A percentile compares a stretch with the other conserved stretches of the same genome.
These are phyloP conservation scores for Porodaedalea pini DNA, from an alignment of 1,284 basidiomycete species.

Conservation along the genomic window DNA sequence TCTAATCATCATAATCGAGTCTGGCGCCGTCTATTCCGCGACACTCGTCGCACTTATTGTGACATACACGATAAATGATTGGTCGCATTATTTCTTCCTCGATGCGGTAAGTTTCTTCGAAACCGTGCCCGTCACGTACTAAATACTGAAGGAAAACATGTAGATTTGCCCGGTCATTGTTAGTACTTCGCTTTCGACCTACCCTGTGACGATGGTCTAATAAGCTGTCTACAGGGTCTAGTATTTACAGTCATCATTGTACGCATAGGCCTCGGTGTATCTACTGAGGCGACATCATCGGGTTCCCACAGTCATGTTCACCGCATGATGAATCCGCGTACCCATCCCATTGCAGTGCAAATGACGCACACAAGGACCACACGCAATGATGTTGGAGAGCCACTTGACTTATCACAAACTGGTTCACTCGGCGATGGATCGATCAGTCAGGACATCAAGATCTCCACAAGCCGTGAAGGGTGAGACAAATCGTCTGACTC, in stretches of 20 bases:
- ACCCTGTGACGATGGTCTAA: not conserved
- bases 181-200: conserved; percentile 14
- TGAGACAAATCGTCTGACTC: not conserved
- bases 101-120: conserved; percentile 32
- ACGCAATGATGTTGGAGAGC: not conserved
- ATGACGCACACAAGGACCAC: not conserved
- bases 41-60: conserved; percentile 34
- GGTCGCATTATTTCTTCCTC: conserved; percentile 38
- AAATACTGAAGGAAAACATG: not conserved
- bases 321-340: not conserved
- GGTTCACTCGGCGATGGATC: not conserved
- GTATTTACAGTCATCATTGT: conserved; percentile 37
- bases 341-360: not conserved
- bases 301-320: not conserved
- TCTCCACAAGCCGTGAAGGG: not conserved
- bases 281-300: conserved; percentile 13
- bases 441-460: conserved; percentile 6
- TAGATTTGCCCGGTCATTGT: conserved; percentile 32
- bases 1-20: conserved; percentile 38
- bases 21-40: conserved; percentile 40
- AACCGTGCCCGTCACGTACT: not conserved
- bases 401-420: not conserved
- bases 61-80: conserved; percentile 33
- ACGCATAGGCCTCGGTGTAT: conserved; percentile 33
- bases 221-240: conserved; percentile 26